These are phyloP conservation scores for Citrus hindsii DNA, from an alignment of 345 rosid genomes.

Conservation along the genomic window DNA sequence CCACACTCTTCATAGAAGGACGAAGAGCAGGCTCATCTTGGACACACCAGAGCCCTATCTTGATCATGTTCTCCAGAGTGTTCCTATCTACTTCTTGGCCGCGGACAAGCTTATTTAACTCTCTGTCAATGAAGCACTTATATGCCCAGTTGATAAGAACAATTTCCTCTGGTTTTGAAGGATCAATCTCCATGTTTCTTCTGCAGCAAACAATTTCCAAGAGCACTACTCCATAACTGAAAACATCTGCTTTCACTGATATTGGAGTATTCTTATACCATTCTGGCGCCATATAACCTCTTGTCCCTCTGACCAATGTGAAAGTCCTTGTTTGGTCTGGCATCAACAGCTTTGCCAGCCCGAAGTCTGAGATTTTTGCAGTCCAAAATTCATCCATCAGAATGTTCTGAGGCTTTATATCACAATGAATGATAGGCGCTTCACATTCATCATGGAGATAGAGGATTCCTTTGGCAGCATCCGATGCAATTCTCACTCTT, in stretches of 20 bases:
- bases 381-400: constrained; percentile 7
- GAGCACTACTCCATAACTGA: constrained; percentile 23
- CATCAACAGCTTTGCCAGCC: constrained; percentile 6
- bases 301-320: background rate
- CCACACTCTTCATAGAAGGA: background rate
- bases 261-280: constrained; percentile 16
- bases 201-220: constrained; percentile 24
- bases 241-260: constrained; percentile 22
- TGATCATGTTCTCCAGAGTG: background rate
- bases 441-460: constrained; percentile 12
- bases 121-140: background rate
- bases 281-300: constrained; percentile 15
- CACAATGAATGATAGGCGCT: constrained; percentile 8
- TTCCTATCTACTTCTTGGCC: background rate
- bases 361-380: constrained; percentile 1
- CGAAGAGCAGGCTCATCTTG: constrained; percentile 8
- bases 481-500: constrained; percentile 8
- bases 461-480: constrained; percentile 1
- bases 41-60: background rate
- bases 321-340: constrained; percentile 6
- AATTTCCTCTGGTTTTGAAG: background rate
- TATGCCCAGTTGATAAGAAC: constrained; percentile 3
- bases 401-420: constrained; percentile 12
- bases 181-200: constrained; percentile 7
- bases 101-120: background rate